Evolutionary conservation across 305 asterid genomes (phyloP).

Genomic region (Fraxinus dipetala): DNA sequence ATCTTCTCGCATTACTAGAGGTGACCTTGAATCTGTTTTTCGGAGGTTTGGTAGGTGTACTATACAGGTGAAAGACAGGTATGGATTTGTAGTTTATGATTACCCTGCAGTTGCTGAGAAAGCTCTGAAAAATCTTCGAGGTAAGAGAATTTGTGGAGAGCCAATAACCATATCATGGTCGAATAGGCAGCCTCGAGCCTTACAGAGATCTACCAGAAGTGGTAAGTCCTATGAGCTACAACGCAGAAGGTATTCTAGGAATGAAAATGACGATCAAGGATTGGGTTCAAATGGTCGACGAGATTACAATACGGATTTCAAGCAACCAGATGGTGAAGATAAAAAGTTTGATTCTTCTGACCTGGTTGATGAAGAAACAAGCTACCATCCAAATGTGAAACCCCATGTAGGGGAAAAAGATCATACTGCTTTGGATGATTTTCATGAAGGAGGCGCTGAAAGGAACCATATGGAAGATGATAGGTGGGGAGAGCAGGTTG

Average conservation of each 20-base stretch:
- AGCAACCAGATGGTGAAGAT: conserved; percentile 22
- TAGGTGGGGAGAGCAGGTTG: conserved; percentile 41
- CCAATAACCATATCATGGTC: conserved; percentile 57
- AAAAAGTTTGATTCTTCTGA: conserved; percentile 29
- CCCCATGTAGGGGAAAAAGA: conserved; percentile 20
- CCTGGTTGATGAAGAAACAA: conserved; percentile 26
- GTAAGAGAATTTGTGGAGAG: conserved; percentile 59
- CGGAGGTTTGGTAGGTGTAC: conserved; percentile 58
- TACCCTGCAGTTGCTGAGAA: conserved; percentile 55
- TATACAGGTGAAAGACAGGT: conserved; percentile 46
- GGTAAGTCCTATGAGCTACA: conserved; percentile 32
- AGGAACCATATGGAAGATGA: conserved; percentile 34
- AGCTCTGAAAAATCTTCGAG: conserved; percentile 51
- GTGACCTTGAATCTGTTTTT: conserved; percentile 53
- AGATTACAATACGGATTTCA: conserved; percentile 23
- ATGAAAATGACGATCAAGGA: conserved; percentile 29
- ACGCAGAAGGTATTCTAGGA: conserved; percentile 28
- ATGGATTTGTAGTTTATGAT: conserved; percentile 55
- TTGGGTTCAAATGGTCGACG: conserved; percentile 28
- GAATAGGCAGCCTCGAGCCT: conserved; percentile 46
- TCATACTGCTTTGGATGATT: conserved; percentile 17
- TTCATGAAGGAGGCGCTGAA: conserved; percentile 24
- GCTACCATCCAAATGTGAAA: conserved; percentile 16
- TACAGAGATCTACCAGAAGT: conserved; percentile 34
- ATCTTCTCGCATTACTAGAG: conserved; percentile 37